A percentile compares a stretch with the other conserved stretches of the same genome.
Conservation (phyloP, 2,329 filamentous ascomycete species). For the Fusarium marasasianum region DNA sequence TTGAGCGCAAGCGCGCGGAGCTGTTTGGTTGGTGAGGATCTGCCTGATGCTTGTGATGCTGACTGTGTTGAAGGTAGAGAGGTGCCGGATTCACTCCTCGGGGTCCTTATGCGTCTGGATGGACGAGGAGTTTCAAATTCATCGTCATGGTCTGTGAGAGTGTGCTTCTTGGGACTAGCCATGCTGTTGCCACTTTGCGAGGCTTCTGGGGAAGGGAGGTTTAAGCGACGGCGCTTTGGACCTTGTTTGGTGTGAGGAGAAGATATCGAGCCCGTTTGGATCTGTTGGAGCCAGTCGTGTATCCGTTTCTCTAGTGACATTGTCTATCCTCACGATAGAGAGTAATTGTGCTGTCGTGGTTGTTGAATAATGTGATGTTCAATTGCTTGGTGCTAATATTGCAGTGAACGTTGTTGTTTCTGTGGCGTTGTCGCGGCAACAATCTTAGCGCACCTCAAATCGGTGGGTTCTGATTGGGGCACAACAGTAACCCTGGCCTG, state of each 20-base stretch:
- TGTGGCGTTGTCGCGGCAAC: background rate
- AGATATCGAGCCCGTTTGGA: background rate
- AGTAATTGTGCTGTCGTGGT: background rate
- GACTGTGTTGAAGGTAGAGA: background rate
- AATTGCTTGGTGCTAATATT: background rate
- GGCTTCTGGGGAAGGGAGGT: background rate
- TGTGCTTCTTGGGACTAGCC: background rate
- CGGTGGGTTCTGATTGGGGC: background rate
- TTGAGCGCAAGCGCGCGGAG: background rate
- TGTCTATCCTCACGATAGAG: background rate
- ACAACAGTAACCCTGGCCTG: background rate
- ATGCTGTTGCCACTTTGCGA: background rate
- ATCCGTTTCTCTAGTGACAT: background rate
- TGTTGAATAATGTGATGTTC: too few species aligned
- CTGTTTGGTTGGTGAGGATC: background rate
- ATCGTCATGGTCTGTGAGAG: background rate
- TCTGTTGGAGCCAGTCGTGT: background rate
- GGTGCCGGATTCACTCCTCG: slow-evolving; percentile 11
- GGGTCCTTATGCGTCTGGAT: background rate
- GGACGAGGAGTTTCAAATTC: slow-evolving; percentile 3
- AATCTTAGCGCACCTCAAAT: background rate
- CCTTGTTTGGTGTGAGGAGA: background rate
- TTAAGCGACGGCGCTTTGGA: background rate
- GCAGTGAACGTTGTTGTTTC: background rate
- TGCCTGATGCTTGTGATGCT: background rate